A percentile compares a stretch with the other conserved stretches of the same genome.
Evolutionary conservation across 2,329 filamentous ascomycete species (phyloP).

Genomic region (Botrytis sinoallii): DNA sequence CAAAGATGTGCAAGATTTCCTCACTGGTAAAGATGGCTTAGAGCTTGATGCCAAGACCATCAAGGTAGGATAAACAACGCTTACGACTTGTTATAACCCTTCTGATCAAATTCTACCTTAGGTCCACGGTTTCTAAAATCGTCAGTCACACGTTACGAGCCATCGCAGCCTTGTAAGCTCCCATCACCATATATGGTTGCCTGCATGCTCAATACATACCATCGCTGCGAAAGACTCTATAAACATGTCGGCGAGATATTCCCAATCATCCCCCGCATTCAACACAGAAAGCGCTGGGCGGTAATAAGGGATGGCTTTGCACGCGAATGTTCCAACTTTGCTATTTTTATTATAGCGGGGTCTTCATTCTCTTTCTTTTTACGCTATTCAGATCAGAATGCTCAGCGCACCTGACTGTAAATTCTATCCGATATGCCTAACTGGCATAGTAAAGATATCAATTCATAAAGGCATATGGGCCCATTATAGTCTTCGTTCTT

Average conservation of each 20-base stretch:
- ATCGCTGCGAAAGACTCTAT: background rate
- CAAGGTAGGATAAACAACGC: slow-evolving; percentile 59
- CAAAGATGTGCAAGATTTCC: slow-evolving; percentile 97
- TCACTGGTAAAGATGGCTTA: slow-evolving; percentile 90
- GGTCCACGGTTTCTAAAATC: slow-evolving; percentile 62
- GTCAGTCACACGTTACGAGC: slow-evolving; percentile 21
- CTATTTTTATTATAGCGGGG: background rate
- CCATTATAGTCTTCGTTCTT: background rate
- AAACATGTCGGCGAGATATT: background rate
- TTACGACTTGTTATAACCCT: slow-evolving; percentile 10
- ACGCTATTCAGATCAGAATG: slow-evolving; percentile 10
- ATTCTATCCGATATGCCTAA: background rate
- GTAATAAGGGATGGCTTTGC: slow-evolving; percentile 5
- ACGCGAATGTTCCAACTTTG: slow-evolving; percentile 14
- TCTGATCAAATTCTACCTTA: slow-evolving; percentile 27
- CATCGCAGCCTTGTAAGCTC: background rate
- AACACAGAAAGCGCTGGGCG: slow-evolving; percentile 32
- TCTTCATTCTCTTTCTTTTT: slow-evolving; percentile 14
- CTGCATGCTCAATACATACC: background rate
- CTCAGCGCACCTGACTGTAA: slow-evolving; percentile 10
- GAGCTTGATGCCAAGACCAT: slow-evolving; percentile 95
- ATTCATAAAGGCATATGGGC: background rate
- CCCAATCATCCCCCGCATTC: slow-evolving; percentile 40
- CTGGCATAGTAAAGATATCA: background rate
- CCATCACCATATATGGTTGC: slow-evolving; percentile 4